A percentile compares a stretch with the other conserved stretches of the same genome.
phyloP scores from a whole-genome alignment of 257 asterid species.

The Nicotiana knightiana region DNA sequence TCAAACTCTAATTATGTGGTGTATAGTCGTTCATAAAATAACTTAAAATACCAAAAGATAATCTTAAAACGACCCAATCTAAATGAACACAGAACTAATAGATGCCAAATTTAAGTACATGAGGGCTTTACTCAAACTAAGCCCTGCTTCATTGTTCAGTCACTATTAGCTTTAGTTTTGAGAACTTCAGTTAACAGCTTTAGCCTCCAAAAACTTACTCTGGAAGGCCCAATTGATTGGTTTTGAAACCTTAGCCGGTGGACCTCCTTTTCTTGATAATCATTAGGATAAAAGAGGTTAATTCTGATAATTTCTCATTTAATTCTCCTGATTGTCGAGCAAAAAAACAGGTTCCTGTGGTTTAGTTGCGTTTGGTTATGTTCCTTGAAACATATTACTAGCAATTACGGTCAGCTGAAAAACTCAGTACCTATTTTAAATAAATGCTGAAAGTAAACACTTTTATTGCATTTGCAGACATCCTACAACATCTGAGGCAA shows the following conservation, averaged over 20 bases:
- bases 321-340: background rate
- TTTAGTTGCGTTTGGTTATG: background rate
- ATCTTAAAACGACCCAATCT: background rate
- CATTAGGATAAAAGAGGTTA: background rate
- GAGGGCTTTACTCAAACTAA: background rate
- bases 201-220: background rate
- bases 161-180: background rate
- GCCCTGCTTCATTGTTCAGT: background rate
- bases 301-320: background rate
- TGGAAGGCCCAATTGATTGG: background rate
- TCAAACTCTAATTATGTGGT: background rate
- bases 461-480: background rate
- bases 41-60: background rate
- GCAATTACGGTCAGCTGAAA: background rate
- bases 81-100: background rate
- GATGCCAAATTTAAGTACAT: background rate
- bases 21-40: background rate
- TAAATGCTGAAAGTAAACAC: background rate
- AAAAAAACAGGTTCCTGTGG: background rate
- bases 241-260: background rate
- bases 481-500: background rate
- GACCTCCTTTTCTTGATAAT: background rate
- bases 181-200: background rate
- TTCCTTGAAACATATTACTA: background rate
- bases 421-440: background rate